phyloP scores from a whole-genome alignment of 2,329 filamentous ascomycete genomes.

The Aspergillus sp. region DNA sequence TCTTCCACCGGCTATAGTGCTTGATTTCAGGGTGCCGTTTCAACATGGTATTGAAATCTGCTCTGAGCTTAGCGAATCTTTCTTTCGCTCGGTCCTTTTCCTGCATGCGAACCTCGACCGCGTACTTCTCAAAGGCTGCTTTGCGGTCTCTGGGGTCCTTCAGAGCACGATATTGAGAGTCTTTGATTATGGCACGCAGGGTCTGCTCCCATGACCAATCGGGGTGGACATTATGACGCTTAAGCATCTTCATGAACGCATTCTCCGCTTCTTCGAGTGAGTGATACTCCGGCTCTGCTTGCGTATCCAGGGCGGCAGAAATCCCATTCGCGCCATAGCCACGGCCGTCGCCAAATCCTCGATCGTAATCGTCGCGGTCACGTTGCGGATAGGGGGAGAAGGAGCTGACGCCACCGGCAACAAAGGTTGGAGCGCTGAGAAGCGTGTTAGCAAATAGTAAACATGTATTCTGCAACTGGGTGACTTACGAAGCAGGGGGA shows the following conservation, averaged over 20 bases:
- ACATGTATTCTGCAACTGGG: too few species aligned
- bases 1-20: conserved; percentile 95
- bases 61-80: conserved; percentile 77
- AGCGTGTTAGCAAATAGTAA: conserved; percentile 31
- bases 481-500: conserved; percentile 38
- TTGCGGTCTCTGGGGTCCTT: conserved; percentile 88
- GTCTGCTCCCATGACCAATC: conserved; percentile 92
- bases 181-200: conserved; percentile 75
- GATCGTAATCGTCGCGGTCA: conserved; percentile 41
- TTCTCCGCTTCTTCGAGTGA: conserved; percentile 81
- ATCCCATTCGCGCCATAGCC: conserved; percentile 37
- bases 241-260: conserved; percentile 84
- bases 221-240: conserved; percentile 72
- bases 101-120: conserved; percentile 76
- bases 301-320: conserved; percentile 28
- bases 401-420: conserved; percentile 46
- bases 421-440: conserved; percentile 45
- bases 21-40: conserved; percentile 95
- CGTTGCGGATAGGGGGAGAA: conserved; percentile 35
- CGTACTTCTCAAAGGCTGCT: conserved; percentile 89
- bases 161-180: conserved; percentile 85
- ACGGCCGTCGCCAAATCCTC: conserved; percentile 39
- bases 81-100: conserved; percentile 94
- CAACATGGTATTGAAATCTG: conserved; percentile 93
- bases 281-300: conserved; percentile 65